These are phyloP conservation scores for Xylaria sp. DNA, from an alignment of 2,329 filamentous ascomycete genomes.

Conservation along the genomic window DNA sequence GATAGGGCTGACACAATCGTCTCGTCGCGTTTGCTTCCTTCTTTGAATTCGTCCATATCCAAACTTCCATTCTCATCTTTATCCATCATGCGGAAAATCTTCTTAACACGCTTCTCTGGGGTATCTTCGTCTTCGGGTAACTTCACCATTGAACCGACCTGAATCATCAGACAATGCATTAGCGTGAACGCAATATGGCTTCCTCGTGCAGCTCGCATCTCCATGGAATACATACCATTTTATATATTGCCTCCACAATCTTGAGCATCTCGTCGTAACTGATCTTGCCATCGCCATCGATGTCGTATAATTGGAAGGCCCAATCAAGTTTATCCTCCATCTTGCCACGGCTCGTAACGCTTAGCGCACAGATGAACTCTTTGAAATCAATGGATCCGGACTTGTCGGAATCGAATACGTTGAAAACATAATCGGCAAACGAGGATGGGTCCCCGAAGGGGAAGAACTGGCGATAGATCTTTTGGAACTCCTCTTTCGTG, in stretches of 20 bases:
- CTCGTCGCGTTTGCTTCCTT: constrained; percentile 98
- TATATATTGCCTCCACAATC: constrained; percentile 99
- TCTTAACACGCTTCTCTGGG: constrained; percentile 95
- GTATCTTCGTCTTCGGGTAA: constrained; percentile 98
- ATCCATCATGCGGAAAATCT: constrained; percentile 99
- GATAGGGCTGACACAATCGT: constrained; percentile 98
- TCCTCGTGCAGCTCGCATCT: too few relatives aligned
- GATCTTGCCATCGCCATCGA: constrained; percentile 98
- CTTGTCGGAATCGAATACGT: constrained; percentile 98
- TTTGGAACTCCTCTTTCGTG: constrained; percentile 98
- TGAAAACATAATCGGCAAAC: constrained; percentile 99
- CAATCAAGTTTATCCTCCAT: constrained; percentile 99
- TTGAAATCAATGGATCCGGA: constrained; percentile 99
- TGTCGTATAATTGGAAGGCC: constrained; percentile 99
- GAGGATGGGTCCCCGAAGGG: constrained; percentile 97
- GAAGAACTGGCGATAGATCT: constrained; percentile 99
- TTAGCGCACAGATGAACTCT: constrained; percentile 98
- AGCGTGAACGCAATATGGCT: constrained; percentile 28
- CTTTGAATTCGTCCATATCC: constrained; percentile 98
- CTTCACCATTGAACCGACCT: constrained; percentile 99
- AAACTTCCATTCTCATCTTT: constrained; percentile 99
- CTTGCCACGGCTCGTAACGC: constrained; percentile 95
- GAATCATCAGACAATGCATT: constrained; percentile 16
- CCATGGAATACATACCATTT: constrained; percentile 82
- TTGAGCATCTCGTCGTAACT: constrained; percentile 99